These are phyloP conservation scores for Hypoxylon subgilvum DNA, from an alignment of 495 filamentous ascomycete species.

Conservation along the genomic window DNA sequence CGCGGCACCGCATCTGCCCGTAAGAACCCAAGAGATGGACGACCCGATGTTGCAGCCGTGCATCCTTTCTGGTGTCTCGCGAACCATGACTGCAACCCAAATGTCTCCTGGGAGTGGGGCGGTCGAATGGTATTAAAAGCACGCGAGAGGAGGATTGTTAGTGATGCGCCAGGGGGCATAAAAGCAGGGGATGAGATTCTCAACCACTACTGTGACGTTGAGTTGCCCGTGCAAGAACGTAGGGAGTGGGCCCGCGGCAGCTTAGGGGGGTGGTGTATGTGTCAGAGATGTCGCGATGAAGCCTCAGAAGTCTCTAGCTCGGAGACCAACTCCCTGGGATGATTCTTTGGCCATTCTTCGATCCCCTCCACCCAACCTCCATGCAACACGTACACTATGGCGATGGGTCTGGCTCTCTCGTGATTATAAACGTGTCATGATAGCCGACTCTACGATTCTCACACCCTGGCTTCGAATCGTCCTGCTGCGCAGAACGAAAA, in stretches of 20 bases:
- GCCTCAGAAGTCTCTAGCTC: slow-evolving; percentile 43
- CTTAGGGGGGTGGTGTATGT: slow-evolving; percentile 84
- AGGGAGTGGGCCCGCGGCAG: slow-evolving; percentile 88
- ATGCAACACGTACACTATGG: slow-evolving; percentile 10
- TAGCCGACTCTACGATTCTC: slow-evolving; percentile 22
- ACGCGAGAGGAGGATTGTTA: slow-evolving; percentile 48
- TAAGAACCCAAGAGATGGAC: slow-evolving; percentile 70
- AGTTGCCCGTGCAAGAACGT: slow-evolving; percentile 74
- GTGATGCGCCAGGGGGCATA: slow-evolving; percentile 61
- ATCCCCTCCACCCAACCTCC: background rate
- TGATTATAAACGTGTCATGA: slow-evolving; percentile 38
- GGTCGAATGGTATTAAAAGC: slow-evolving; percentile 76
- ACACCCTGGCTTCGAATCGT: slow-evolving; percentile 14
- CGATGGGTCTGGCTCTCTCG: slow-evolving; percentile 30
- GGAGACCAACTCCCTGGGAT: slow-evolving; percentile 24
- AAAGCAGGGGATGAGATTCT: slow-evolving; percentile 80
- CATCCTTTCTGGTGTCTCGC: slow-evolving; percentile 68
- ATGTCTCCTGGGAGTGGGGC: slow-evolving; percentile 92
- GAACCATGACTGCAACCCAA: slow-evolving; percentile 94
- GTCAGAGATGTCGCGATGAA: slow-evolving; percentile 71
- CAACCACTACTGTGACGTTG: slow-evolving; percentile 93
- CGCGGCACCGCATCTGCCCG: slow-evolving; percentile 87
- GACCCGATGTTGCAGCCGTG: slow-evolving; percentile 77
- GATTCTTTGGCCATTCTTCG: slow-evolving; percentile 2
- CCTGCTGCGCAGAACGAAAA: background rate